These are phyloP conservation scores for Pestalotiopsis sp. DNA, from an alignment of 2,329 filamentous ascomycete species.

Conservation along the genomic window DNA sequence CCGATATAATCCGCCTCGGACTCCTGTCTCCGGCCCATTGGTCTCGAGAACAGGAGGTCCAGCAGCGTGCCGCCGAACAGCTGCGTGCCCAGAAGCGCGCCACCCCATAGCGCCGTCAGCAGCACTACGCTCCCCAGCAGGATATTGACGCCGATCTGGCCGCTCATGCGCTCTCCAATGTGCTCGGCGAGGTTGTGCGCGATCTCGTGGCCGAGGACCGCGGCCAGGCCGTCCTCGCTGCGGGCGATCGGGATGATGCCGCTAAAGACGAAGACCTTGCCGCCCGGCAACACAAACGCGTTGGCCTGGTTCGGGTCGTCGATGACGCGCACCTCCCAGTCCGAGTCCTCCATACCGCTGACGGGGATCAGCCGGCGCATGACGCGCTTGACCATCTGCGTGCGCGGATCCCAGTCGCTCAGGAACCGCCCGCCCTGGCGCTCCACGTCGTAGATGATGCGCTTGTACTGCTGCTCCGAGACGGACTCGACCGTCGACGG, in stretches of 20 bases:
- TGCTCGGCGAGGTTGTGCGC: conserved; percentile 75
- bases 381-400: conserved; percentile 61
- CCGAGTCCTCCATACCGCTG: conserved; percentile 57
- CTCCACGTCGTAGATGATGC: conserved; percentile 57
- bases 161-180: conserved; percentile 63
- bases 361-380: conserved; percentile 69
- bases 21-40: conserved; percentile 73
- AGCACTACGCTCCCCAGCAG: conserved; percentile 53
- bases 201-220: conserved; percentile 79
- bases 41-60: conserved; percentile 66
- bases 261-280: conserved; percentile 79
- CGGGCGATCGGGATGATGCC: conserved; percentile 70
- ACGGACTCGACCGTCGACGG: conserved; percentile 56
- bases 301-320: conserved; percentile 67
- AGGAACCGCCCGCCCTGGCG: conserved; percentile 58
- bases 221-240: conserved; percentile 70
- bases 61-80: conserved; percentile 52
- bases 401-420: conserved; percentile 59
- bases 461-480: conserved; percentile 56
- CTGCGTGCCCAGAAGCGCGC: conserved; percentile 43
- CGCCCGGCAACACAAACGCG: conserved; percentile 77
- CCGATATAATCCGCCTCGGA: conserved; percentile 81
- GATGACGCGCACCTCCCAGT: conserved; percentile 78
- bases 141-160: conserved; percentile 53
- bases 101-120: conserved; percentile 46